These are phyloP conservation scores for Zelopaecilomyces penicillatus DNA, from an alignment of 2,329 filamentous ascomycete genomes.

Conservation along the genomic window DNA sequence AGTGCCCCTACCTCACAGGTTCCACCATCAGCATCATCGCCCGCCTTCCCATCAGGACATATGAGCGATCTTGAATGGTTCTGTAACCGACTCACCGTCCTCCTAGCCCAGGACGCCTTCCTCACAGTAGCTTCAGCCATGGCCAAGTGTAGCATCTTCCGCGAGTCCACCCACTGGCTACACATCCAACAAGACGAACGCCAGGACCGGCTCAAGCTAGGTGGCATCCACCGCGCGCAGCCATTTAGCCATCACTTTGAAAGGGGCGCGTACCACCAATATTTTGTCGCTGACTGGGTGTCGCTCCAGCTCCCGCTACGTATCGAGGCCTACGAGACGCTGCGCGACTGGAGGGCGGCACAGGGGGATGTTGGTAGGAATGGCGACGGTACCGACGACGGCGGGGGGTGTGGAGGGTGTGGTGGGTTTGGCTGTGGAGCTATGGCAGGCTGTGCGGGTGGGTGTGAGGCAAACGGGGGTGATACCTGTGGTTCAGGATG, in stretches of 20 bases:
- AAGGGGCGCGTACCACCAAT: conserved; percentile 19
- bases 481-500: conserved; percentile 17
- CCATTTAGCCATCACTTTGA: conserved; percentile 32
- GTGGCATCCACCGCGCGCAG: conserved; percentile 35
- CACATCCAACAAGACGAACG: conserved; percentile 15
- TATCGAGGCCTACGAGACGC: conserved; percentile 15
- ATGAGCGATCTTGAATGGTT: conserved; percentile 23
- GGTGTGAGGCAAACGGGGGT: conserved; percentile 7
- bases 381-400: neutral
- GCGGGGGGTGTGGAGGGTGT: conserved; percentile 10
- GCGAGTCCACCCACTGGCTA: conserved; percentile 25
- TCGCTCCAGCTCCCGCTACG: conserved; percentile 11
- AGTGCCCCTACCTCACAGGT: neutral
- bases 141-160: conserved; percentile 20
- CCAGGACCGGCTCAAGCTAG: conserved; percentile 27
- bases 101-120: conserved; percentile 24
- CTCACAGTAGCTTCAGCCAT: conserved; percentile 26
- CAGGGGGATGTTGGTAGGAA: conserved; percentile 9
- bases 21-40: neutral
- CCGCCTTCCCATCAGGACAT: conserved; percentile 7
- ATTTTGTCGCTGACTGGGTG: conserved; percentile 21
- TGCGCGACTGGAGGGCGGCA: conserved; percentile 16
- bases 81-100: conserved; percentile 25
- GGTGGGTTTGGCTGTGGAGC: conserved; percentile 13
- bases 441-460: conserved; percentile 11